These are phyloP conservation scores for Stylonectria norvegica DNA, from an alignment of 2,329 filamentous ascomycete genomes.

Conservation along the genomic window DNA sequence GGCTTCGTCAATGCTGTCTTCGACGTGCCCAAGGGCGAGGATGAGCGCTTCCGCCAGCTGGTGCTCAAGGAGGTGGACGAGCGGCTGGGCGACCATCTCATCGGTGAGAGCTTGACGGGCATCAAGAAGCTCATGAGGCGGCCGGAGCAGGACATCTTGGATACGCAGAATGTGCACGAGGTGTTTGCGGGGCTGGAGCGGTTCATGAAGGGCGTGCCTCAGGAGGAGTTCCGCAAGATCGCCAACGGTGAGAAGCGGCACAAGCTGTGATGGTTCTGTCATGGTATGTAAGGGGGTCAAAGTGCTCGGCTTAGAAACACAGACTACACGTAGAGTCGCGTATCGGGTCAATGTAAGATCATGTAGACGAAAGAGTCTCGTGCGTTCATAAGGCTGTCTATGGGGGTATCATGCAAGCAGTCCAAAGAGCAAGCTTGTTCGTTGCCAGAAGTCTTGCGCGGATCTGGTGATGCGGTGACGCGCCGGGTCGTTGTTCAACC, in stretches of 20 bases:
- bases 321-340: too few species aligned
- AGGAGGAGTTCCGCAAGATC: conserved; percentile 83
- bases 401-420: conserved; percentile 58
- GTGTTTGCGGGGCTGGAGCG: conserved; percentile 81
- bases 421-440: conserved; percentile 78
- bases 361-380: too few species aligned
- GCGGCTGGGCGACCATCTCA: conserved; percentile 73
- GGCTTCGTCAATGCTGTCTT: conserved; percentile 90
- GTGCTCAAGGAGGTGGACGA: conserved; percentile 82
- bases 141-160: conserved; percentile 68
- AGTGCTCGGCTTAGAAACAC: too few species aligned
- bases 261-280: conserved; percentile 61
- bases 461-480: conserved; percentile 57
- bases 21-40: conserved; percentile 55
- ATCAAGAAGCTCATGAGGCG: conserved; percentile 82
- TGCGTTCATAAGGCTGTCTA: too few species aligned
- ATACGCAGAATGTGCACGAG: conserved; percentile 76
- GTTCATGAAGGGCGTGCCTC: conserved; percentile 76
- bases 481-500: conserved; percentile 47
- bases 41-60: conserved; percentile 63
- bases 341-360: too few species aligned
- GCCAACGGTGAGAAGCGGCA: conserved; percentile 89
- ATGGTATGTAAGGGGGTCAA: too few species aligned
- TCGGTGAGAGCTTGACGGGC: conserved; percentile 70
- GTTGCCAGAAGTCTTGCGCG: conserved; percentile 76